Evolutionary conservation across 768 basidiomycete species (phyloP), one percentile per base, ranked within the genome.

Genomic region (Lentinus tigrinus): DNA sequence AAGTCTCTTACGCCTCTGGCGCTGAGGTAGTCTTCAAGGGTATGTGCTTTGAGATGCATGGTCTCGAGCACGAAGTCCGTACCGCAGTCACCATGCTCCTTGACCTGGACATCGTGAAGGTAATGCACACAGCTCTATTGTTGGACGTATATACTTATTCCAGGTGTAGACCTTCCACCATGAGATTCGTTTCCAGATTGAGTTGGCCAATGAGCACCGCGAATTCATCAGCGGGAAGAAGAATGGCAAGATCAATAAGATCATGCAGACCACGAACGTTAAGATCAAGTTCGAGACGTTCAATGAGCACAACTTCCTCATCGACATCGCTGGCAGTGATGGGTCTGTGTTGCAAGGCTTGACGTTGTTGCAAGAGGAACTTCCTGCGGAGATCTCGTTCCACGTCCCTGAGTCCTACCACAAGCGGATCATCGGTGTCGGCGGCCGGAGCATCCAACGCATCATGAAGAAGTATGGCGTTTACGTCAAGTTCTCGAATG

Each of bases 391-490:
- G 72, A 92, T 97, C 27, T 96, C 94, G 24, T 99, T 99, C 83
- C 95, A 98, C 73, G 94, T 99, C 13, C 96, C 96, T 31, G 96
- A 99, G 74, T 86, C 87, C 46, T 98, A 98, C 71, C 96, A 98
- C 78, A 98, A 98, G 73, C 91, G 97, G 60, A 99, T 99, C 71
- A 99, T 99, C 64, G 96, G 96, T 59, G 95, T 98, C 36, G 95
- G 94, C 34, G 96, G 96, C 27, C 88, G 95, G 68, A 98, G 94
- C 74, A 98, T 99, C 58, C 96, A 98, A 73, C 85, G 94, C 58
- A 98, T 99, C 74, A 99, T 99, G 96, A 98, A 98, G 79, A 94
- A 96, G 72, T 97, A 90, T 64, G 96, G 96, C n/a, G 96, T 98
- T 21, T 98, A 98, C 74, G 96, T 99, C 74, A 98, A 98, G 75